phyloP scores from a whole-genome alignment of 305 asterid species.

The Rubia balearica region DNA sequence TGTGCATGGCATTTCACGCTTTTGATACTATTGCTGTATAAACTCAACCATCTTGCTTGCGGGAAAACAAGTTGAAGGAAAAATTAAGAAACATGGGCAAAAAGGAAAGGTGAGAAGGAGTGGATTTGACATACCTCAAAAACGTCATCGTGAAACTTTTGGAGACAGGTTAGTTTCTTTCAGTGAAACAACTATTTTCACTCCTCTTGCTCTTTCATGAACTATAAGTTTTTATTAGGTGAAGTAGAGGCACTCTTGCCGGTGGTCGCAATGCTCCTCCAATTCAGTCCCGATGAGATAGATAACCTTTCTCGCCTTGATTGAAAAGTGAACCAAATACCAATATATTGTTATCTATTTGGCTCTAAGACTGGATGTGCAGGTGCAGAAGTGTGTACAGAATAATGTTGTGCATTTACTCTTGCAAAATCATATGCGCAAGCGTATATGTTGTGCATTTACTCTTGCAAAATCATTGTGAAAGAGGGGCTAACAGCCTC shows the following conservation, averaged over 20 bases:
- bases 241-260: slow-evolving; percentile 97
- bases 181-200: background rate
- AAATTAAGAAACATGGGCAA: slow-evolving; percentile 92
- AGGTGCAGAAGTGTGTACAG: too few relatives aligned
- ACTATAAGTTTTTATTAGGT: slow-evolving; percentile 41
- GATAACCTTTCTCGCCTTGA: slow-evolving; percentile 13
- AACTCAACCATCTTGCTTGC: slow-evolving; percentile 25
- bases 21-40: slow-evolving; percentile 16
- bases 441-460: too few relatives aligned
- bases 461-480: too few relatives aligned
- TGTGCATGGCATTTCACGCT: background rate
- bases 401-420: too few relatives aligned
- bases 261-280: slow-evolving; percentile 94
- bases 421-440: too few relatives aligned
- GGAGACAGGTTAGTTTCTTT: slow-evolving; percentile 56
- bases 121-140: slow-evolving; percentile 94
- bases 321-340: background rate
- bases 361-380: too few relatives aligned
- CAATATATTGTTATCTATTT: too few relatives aligned
- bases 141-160: slow-evolving; percentile 51
- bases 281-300: slow-evolving; percentile 99
- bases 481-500: too few relatives aligned
- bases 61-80: slow-evolving; percentile 90
- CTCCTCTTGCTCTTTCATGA: background rate
- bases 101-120: slow-evolving; percentile 92